A percentile compares a stretch with the other conserved stretches of the same genome.
These are phyloP conservation scores for Torrubiella hemipterigena DNA, from an alignment of 2,329 filamentous ascomycete genomes.

Conservation along the genomic window DNA sequence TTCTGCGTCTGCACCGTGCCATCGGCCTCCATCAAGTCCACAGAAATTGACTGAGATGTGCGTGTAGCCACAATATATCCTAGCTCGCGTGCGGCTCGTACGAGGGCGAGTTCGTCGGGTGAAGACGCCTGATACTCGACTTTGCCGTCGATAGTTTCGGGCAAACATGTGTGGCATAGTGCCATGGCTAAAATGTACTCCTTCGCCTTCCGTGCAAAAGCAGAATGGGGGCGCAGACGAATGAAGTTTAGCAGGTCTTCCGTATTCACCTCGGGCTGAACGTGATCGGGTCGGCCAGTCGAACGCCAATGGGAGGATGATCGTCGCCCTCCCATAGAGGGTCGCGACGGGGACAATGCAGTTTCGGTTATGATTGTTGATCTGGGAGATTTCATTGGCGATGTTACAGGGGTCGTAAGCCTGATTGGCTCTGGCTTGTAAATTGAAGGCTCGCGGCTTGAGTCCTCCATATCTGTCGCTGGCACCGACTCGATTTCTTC, in stretches of 20 bases:
- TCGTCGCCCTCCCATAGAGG: constrained; percentile 22
- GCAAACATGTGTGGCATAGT: constrained; percentile 82
- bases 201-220: constrained; percentile 67
- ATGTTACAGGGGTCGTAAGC: constrained; percentile 10
- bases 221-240: constrained; percentile 58
- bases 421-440: constrained; percentile 15
- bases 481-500: constrained; percentile 9
- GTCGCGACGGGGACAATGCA: constrained; percentile 15
- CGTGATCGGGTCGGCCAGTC: constrained; percentile 32
- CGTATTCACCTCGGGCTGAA: constrained; percentile 51
- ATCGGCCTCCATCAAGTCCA: constrained; percentile 27
- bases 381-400: constrained; percentile 18
- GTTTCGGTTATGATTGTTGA: constrained; percentile 14
- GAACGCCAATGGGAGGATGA: constrained; percentile 40
- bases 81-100: constrained; percentile 73
- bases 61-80: constrained; percentile 68
- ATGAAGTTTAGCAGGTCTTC: constrained; percentile 70
- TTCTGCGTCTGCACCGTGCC: constrained; percentile 38
- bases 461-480: constrained; percentile 10
- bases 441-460: constrained; percentile 14
- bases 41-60: constrained; percentile 55
- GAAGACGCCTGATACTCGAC: constrained; percentile 82
- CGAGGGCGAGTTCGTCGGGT: constrained; percentile 79
- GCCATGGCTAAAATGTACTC: constrained; percentile 78
- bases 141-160: constrained; percentile 57